These are phyloP conservation scores for Quercus rubra DNA, from an alignment of 306 rosid species.

Conservation along the genomic window DNA sequence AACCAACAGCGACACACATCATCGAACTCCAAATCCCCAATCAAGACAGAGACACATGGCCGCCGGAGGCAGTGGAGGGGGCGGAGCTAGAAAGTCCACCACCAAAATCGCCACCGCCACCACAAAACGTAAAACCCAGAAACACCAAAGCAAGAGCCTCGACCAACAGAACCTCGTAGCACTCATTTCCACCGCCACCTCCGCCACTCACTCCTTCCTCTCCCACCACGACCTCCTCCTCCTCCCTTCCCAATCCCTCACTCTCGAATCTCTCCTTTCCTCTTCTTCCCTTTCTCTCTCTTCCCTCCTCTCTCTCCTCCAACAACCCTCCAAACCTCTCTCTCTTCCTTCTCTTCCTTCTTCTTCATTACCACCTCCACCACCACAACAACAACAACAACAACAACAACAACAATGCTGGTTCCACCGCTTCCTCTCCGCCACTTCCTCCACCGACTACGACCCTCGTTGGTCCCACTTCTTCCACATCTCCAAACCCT, in stretches of 20 bases:
- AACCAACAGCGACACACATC: too few relatives aligned
- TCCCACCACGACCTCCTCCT: constrained; percentile 51
- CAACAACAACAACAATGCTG: constrained; percentile 38
- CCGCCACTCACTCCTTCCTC: constrained; percentile 55
- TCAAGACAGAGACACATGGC: constrained; percentile 14
- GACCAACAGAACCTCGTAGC: constrained; percentile 17
- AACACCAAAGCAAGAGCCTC: background rate
- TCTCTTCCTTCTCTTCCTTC: constrained; percentile 36
- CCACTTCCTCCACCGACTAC: constrained; percentile 28
- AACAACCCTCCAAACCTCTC: constrained; percentile 48
- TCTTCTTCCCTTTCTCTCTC: constrained; percentile 55
- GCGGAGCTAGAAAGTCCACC: background rate
- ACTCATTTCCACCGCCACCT: constrained; percentile 33
- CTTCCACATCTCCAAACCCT: constrained; percentile 61
- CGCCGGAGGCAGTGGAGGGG: constrained; percentile 8
- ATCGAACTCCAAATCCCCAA: too few relatives aligned
- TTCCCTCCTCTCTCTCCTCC: constrained; percentile 49
- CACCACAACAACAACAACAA: background rate
- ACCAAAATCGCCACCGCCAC: background rate
- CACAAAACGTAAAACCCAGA: constrained; percentile 24
- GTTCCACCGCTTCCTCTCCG: constrained; percentile 64
- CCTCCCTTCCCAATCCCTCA: constrained; percentile 40
- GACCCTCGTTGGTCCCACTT: constrained; percentile 51
- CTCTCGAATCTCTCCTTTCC: background rate
- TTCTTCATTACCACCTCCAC: constrained; percentile 9